Evolutionary conservation across 148 eudicot species (phyloP), one percentile per base, ranked within the genome.

Genomic region (Camellia sinensis): DNA sequence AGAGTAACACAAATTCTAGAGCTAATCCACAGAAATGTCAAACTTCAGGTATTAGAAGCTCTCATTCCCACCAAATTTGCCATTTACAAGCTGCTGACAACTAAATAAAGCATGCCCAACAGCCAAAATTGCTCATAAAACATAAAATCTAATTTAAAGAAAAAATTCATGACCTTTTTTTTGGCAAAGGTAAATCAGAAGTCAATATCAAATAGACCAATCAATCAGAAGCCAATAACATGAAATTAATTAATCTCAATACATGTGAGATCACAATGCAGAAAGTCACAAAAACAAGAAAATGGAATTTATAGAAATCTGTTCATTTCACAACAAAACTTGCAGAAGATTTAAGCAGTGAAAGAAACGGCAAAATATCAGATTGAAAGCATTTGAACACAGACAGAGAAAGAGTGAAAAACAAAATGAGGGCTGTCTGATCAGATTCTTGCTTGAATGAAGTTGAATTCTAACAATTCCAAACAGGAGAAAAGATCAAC

Each of bases 371-470:
- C 3, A 1, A 3, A 21, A 3, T 37, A 77, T 10, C 72, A 52
- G 56, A 77, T 66, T 6, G 8, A 64, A 48, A 40, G 43, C 17
- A 61, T 8, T 43, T 0, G 9, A 63, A 45, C 6, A 18, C 6
- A 63, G 15, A 80, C 41, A 37, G 13, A 62, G 41, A 73, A 14
- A 80, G 10, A 71, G 67, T 29, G 29, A 29, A 29, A 29, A 29
- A 29, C 29, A 29, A 70, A 61, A 22, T 71, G 70, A 69, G 48
- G 62, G 5, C 61, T 21, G 29, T 21, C 59, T 41, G 19, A 57
- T 71, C 70, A 60, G 54, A 72, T 61, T 79, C 60, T 21, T 71
- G 41, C 61, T 18, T 37, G 48, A 37, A 67, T 72, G 15, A 65
- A 0, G n/a, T 18, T 43, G 56, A 75, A 60, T 37, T 37, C 1